Base-by-base conservation (phyloP, 139 green algal species). In the Closterium sp. region DNA sequence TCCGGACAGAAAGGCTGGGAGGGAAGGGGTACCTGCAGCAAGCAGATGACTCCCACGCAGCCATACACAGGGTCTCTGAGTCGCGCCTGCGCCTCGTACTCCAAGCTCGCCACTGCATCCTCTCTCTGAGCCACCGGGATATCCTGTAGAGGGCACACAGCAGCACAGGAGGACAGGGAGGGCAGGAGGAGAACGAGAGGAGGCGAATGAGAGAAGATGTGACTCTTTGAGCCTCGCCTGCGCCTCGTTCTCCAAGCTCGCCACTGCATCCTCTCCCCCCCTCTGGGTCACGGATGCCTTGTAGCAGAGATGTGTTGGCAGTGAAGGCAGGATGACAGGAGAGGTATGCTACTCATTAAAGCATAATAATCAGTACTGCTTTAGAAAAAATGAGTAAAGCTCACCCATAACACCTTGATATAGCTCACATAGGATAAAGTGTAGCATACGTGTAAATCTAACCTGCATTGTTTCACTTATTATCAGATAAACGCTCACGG, bases 41-140 rank as follows among this genome's bases (percentile, higher is more conserved):
- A 42, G 32, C 84, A 94, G 31, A 94, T 32, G 87, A 90, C 85
- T 24, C 92, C 92, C 24, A 94, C 92, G 32, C 92, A 94, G 92
- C 92, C 92, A 31, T 94, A 94, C 29, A 94, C 92, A 2, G 92
- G 92, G 90, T 94, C 92, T 50, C 93, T 32, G 10, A 94, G 13
- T 13, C 92, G 31, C 22, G 92, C 92, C 19, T 94, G 84, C 7
- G 92, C 92, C 31, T 94, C 92, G 32, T 94, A 94, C 85, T 86
- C 92, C 31, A 94, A n/a, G 89, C 92, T 94, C 10, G 84, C 85
- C 24, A 94, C 92, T 24, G 92, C 92, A 30, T 94, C 92, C 70
- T 94, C 92, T 13, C 92, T 85, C 70, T 94, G 92, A 1, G 91
- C 21, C 22, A 88, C 62, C 5, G 92, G 92, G 22, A 94, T 91